Base-by-base conservation (phyloP, 2,329 filamentous ascomycete species). In the Clarireedia sp. region DNA sequence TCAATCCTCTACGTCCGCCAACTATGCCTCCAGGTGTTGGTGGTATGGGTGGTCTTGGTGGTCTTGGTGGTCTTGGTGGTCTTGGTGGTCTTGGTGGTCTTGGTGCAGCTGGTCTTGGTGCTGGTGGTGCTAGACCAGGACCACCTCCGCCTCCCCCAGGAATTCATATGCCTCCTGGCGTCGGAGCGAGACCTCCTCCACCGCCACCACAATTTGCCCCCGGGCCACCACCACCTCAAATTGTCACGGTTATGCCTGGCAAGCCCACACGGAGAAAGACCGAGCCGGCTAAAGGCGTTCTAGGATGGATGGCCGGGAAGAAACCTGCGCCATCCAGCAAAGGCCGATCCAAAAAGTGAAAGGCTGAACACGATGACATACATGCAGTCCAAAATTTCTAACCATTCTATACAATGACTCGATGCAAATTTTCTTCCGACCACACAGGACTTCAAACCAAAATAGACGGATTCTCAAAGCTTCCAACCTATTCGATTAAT, bases 311-410 rank as follows among this genome's bases (percentile, higher is more conserved):
- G 59, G 63, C 62, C 47, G 66, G 66, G 8, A 63, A 58, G 44
- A 55, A 58, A 37, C 36, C 57, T 33, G 64, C 63, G 49, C 51
- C 63, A 56, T 64, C 64, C 57, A 60, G 66, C 37, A 67, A 63
- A 64, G 57, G 58, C 54, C 64, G 65, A 62, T 49, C 52, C 14
- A 67, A 65, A 65, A 63, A 59, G 57, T 65, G 59, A 66, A 60
- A 51, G 48, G 19, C 24, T 46, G 24, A 53, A 60, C 43, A 51
- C 19, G 41, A 23, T 14, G 40, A 44, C 24, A 45, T 14, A 21
- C 24, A 5, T 45, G 19, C 41, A 12, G 19, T 16, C 21, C 41
- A 45, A 45, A 21, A 24, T n/a, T 45, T 45, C 41, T 12, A 41
- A 8, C n/a, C 2, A 41, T n/a, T 41, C 38, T 9, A n/a, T n/a